These are phyloP conservation scores for Yamadazyma oceani DNA, from an alignment of 1,139 yeast genomes.

Conservation along the genomic window DNA sequence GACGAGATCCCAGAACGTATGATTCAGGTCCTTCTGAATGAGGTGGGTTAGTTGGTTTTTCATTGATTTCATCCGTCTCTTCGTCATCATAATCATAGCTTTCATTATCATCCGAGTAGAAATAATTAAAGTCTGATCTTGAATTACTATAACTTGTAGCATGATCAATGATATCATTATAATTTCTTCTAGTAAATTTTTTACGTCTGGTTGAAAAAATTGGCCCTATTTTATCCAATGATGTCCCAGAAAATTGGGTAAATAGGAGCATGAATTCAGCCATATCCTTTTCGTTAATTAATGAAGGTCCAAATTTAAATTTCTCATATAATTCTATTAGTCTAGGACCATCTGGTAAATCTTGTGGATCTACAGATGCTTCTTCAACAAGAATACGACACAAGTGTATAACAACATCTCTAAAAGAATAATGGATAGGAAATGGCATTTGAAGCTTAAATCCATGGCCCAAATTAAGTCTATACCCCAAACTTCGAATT, in stretches of 20 bases:
- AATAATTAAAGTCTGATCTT: constrained; percentile 4
- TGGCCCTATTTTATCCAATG: constrained; percentile 15
- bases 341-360: constrained; percentile 24
- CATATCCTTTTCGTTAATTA: constrained; percentile 61
- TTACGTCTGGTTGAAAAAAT: constrained; percentile 14
- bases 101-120: background rate
- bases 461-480: constrained; percentile 43
- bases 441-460: constrained; percentile 36
- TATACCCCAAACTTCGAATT: constrained; percentile 55
- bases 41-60: too few relatives aligned
- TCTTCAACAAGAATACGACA: constrained; percentile 13
- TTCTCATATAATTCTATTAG: constrained; percentile 64
- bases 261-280: constrained; percentile 52
- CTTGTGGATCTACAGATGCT: constrained; percentile 7
- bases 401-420: constrained; percentile 37
- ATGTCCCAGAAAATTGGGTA: constrained; percentile 19
- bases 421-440: constrained; percentile 47
- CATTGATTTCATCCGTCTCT: background rate
- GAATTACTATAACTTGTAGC: constrained; percentile 1
- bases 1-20: too few relatives aligned
- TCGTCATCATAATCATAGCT: background rate
- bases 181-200: constrained; percentile 4
- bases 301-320: constrained; percentile 64
- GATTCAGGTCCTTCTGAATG: too few relatives aligned
- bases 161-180: background rate